A percentile compares a stretch with the other conserved stretches of the same genome.
Conservation (phyloP, 2,329 filamentous ascomycete genomes). For the Fusarium secorum region DNA sequence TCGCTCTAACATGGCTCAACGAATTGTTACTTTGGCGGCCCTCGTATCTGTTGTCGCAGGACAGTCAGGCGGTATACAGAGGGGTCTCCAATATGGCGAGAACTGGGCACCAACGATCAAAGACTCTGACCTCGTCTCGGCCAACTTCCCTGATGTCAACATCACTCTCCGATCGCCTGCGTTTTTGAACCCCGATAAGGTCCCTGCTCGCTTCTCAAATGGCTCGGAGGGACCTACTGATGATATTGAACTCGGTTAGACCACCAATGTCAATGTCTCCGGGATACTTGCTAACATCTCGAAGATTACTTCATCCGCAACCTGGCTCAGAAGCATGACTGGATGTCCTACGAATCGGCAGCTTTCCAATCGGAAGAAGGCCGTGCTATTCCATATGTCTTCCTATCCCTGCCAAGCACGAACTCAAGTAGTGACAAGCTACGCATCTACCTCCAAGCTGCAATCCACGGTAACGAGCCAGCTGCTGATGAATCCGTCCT, state of each 20-base stretch:
- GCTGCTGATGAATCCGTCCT: constrained; percentile 9
- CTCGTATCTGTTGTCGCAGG: not conserved
- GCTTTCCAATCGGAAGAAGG: constrained; percentile 13
- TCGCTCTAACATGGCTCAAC: not conserved
- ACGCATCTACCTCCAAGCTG: not conserved
- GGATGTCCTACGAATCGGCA: not conserved
- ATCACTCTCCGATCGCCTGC: constrained; percentile 13
- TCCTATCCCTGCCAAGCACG: not conserved
- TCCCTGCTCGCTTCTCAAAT: not conserved
- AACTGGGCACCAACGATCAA: constrained; percentile 7
- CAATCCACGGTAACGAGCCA: constrained; percentile 18
- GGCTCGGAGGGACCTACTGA: constrained; percentile 5
- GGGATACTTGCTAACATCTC: fast-evolving
- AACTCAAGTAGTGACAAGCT: not conserved
- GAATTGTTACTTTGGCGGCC: fast-evolving
- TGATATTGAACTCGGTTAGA: not conserved
- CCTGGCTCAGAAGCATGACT: constrained; percentile 1
- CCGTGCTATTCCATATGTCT: constrained; percentile 6
- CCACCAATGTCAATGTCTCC: fast-evolving
- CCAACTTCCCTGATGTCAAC: constrained; percentile 12
- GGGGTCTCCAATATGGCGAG: constrained; percentile 15
- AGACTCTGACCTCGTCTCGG: not conserved
- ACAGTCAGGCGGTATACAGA: constrained; percentile 3
- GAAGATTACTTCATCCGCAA: constrained; percentile 9
- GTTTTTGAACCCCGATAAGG: not conserved